Evolutionary conservation across 371 early-diverging fungal species (phyloP), one percentile per base, ranked within the genome.

Genomic region (Vairimorpha necatrix): DNA sequence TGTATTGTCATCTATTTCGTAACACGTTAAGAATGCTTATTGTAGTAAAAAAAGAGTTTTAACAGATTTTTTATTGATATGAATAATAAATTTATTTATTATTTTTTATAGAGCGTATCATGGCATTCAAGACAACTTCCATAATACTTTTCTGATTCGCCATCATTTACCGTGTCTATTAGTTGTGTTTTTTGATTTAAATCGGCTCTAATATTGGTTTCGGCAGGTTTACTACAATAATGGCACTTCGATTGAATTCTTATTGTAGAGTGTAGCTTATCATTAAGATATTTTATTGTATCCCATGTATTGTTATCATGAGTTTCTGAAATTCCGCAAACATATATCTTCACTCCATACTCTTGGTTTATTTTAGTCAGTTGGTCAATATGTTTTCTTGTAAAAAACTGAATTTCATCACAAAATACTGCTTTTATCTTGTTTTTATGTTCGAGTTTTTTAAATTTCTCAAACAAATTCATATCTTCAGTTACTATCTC

Each of bases 371-470:
- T 2, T 28, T 22, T 56, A 26, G 6, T 1, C 13, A 56, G 20
- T 1, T 28, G 2, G 30, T 56, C 58, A 56, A 56, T 56, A 22
- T 56, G 58, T 4, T 9, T 2, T 18, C 7, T 9, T 3, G 24
- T 4, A 28, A 56, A 56, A 18, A 56, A 56, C 20, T 56, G 58
- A 9, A 56, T 28, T 28, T 56, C 58, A 28, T 56, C 58, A 56
- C 24, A 22, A 56, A 56, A 56, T 2, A 56, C 30, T 2, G 28
- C 18, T 4, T 56, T 22, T 3, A 56, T 26, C 24, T 3, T 7
- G 13, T 53, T 16, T 6, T 53, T 53, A 11, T n/a, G 13, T 53
- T 56, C 28, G 7, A 56, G 6, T 26, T 22, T 56, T 20, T 3
- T 7, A 2, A 13, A 50, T 50, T 4, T 13, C 16, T 50, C 53